Evolutionary conservation across 1,284 basidiomycete species (phyloP).

Genomic region (Cutaneotrichosporon sp.): DNA sequence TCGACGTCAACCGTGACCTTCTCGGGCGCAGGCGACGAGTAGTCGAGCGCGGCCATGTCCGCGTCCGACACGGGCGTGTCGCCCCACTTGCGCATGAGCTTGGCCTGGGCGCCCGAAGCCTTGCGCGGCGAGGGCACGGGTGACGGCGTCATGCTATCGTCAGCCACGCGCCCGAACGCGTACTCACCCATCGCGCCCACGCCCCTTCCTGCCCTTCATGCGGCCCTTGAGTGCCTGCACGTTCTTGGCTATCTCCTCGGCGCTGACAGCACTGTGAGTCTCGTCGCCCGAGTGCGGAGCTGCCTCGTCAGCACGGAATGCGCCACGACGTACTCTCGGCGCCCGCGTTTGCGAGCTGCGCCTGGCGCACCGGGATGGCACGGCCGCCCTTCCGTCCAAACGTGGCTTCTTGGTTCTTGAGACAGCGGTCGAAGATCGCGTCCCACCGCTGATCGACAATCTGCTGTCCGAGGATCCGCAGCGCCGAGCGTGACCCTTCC

Average conservation of each 20-base stretch:
- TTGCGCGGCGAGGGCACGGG: slow-evolving; percentile 39
- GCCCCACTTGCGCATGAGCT: slow-evolving; percentile 90
- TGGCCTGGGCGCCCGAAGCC: slow-evolving; percentile 59
- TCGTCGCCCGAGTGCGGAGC: slow-evolving; percentile 28
- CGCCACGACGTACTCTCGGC: background rate
- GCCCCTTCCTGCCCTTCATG: slow-evolving; percentile 57
- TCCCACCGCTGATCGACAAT: slow-evolving; percentile 48
- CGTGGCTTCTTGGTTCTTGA: slow-evolving; percentile 38
- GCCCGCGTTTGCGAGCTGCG: slow-evolving; percentile 6
- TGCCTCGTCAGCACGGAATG: slow-evolving; percentile 6
- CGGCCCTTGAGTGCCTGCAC: slow-evolving; percentile 86
- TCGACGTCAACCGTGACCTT: slow-evolving; percentile 51
- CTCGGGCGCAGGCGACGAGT: slow-evolving; percentile 59
- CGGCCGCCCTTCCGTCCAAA: slow-evolving; percentile 8
- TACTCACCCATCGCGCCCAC: slow-evolving; percentile 55
- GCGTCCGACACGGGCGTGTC: slow-evolving; percentile 72
- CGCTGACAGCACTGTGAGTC: slow-evolving; percentile 48
- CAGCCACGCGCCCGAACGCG: slow-evolving; percentile 55
- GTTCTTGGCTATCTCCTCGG: slow-evolving; percentile 87
- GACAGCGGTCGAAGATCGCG: slow-evolving; percentile 48
- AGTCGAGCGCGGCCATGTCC: slow-evolving; percentile 90
- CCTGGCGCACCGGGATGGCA: background rate
- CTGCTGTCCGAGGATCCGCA: slow-evolving; percentile 34
- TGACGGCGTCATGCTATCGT: slow-evolving; percentile 58
- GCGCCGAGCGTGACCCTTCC: slow-evolving; percentile 37